Evolutionary conservation across 805 yeast genomes (phyloP), one percentile per base, ranked within the genome.

Genomic region (Lachancea mirantina): DNA sequence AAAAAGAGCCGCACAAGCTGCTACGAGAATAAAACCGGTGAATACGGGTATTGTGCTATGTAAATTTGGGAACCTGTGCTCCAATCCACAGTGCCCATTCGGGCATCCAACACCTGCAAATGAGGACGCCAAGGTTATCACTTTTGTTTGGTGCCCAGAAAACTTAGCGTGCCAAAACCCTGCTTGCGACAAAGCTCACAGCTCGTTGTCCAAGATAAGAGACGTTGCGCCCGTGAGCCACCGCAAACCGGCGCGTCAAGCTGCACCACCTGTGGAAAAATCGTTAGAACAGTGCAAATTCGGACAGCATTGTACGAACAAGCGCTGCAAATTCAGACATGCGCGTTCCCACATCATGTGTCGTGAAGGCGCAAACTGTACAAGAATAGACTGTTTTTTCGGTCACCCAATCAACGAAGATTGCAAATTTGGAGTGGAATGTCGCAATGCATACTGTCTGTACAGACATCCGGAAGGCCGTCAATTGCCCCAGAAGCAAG

Each of bases 51-150:
- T 73, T 37, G 70, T 72, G 2, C 50, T 79, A 22, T 87, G 96
- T 64, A 82, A 81, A 53, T 87, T 74, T 57, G 92, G 89, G 30
- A 65, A 69, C 15, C 57, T 74, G 23, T 87, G 96, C 59, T 66
- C 83, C 15, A 83, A 82, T 49, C 84, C 76, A 40, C 61, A 74
- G 41, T 87, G 96, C 64, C 84, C 87, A 18, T 84, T 78, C 62
- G 95, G 87, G 16, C 96, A 87, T 53, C 95, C 96, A 27, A 84
- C 95, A 0, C 92, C 94, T 2, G 81, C 84, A 11, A 84, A 81
- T 59, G 73, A 69, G 41, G 76, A 71, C 40, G 85, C 87, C 18
- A 74, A 76, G 46, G 84, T 85, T 24, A 63, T 72, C 10, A 68
- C 70, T 11, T 61, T 72, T 29, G 79, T 75, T 43, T 83, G 94